Evolutionary conservation across 805 yeast genomes (phyloP).

Genomic region (Candida morakotiae): DNA sequence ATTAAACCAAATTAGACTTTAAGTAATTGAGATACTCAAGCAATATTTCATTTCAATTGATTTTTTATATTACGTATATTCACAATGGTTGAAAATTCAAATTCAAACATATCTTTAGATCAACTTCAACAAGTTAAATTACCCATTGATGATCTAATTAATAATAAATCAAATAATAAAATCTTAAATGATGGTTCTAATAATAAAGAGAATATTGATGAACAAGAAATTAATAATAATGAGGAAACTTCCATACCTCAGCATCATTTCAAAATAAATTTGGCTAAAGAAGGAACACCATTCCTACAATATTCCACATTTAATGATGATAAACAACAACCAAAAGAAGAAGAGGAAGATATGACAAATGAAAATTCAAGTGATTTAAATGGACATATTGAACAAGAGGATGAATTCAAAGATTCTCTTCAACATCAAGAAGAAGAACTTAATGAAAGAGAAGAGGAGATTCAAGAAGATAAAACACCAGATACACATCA

Average conservation of each 20-base stretch:
- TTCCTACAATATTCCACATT: background rate
- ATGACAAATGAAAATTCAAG: too few species aligned
- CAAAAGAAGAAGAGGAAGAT: too few species aligned
- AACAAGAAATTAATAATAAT: constrained; percentile 9
- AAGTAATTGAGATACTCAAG: too few species aligned
- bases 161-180: constrained; percentile 15
- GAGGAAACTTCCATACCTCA: constrained; percentile 9
- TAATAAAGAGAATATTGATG: constrained; percentile 8
- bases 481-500: too few species aligned
- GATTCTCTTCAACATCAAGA: background rate
- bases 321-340: too few species aligned
- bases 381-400: background rate
- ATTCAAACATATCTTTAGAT: too few species aligned
- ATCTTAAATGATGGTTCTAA: constrained; percentile 14
- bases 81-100: too few species aligned
- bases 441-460: background rate
- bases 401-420: too few species aligned
- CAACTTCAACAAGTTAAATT: constrained; percentile 2
- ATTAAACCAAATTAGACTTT: too few species aligned
- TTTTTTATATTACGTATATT: too few species aligned
- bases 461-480: background rate
- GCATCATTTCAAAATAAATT: background rate
- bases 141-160: constrained; percentile 9
- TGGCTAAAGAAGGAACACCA: background rate
- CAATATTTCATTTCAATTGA: too few species aligned